Evolutionary conservation across 805 yeast species (phyloP), one percentile per base, ranked within the genome.

Genomic region (Nakazawaea molendinolei): DNA sequence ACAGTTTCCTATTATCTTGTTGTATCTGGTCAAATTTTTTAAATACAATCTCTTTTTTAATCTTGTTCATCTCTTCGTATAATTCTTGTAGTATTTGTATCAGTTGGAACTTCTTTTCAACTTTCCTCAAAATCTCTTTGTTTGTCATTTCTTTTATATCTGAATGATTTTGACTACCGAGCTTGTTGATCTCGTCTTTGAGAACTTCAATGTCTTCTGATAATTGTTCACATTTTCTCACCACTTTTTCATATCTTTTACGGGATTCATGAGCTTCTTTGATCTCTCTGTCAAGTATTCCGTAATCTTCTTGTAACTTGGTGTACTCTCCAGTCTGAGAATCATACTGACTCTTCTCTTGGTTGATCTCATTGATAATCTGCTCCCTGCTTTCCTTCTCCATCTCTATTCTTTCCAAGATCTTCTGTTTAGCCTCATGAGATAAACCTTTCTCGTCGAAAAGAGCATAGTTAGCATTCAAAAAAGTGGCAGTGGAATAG

Each of bases 401-500:
- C 5, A 31, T 16, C 19, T 23, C 10, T 2, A 36, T 31, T 17
- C 23, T 19, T 5, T 13, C 16, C 38, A 34, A 26, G 24, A 37
- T 19, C 15, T 16, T 37, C 5, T 5, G 3, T 31, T 45, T 50
- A 24, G 47, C 49, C 21, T 55, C 62, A 10, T 48, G 51, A 1
- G 63, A 48, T 18, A 60, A 39, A 5, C 65, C 60, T 24, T 48
- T 48, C 10, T 45, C 35, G 18, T 53, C 63, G 52, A 55, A 64
- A 56, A 16, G 55, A 53, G 21, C 48, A 49, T 2, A 65, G 52
- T 4, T 47, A 40, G 4, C 49, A 34, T 8, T 42, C 12, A 20
- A 40, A 41, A 28, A 53, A 40, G 45, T 65, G 59, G 36, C 74
- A 53, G 28, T 57, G 38, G 67, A 65, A 51, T 70, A 63, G 2